Conservation (phyloP, 2,329 filamentous ascomycete species). For the Fusarium bulbicola region DNA sequence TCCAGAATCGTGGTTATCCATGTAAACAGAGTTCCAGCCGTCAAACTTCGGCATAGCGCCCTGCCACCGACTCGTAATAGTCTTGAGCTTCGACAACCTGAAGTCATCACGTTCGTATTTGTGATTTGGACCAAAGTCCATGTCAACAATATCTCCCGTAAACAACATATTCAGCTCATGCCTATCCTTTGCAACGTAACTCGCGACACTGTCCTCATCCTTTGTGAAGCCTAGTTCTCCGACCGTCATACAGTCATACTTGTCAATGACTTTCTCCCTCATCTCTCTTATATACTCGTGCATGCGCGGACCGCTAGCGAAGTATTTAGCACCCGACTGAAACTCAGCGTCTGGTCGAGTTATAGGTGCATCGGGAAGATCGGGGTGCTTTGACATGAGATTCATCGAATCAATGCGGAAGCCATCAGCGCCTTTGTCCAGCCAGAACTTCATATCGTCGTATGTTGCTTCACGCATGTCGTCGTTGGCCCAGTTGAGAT, state of each 20-base stretch:
- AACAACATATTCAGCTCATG: conserved; percentile 45
- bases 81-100: conserved; percentile 48
- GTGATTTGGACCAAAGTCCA: conserved; percentile 44
- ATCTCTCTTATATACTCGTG: conserved; percentile 49
- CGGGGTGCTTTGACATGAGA: conserved; percentile 65
- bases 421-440: conserved; percentile 73
- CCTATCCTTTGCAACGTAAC: conserved; percentile 58
- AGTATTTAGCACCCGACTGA: conserved; percentile 53
- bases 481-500: conserved; percentile 81
- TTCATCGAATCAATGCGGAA: conserved; percentile 78
- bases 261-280: conserved; percentile 52
- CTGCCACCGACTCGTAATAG: conserved; percentile 50
- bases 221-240: conserved; percentile 42
- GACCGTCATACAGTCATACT: conserved; percentile 65
- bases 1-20: conserved; percentile 66
- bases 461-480: conserved; percentile 74
- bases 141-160: conserved; percentile 40
- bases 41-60: conserved; percentile 48
- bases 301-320: conserved; percentile 64
- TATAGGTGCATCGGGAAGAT: conserved; percentile 62
- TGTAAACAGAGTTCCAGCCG: conserved; percentile 61
- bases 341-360: conserved; percentile 44
- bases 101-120: conserved; percentile 55
- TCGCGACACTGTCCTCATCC: conserved; percentile 54
- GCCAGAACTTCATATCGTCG: conserved; percentile 77